These are phyloP conservation scores for Oemleria cerasiformis DNA, from an alignment of 306 rosid genomes.

Conservation along the genomic window DNA sequence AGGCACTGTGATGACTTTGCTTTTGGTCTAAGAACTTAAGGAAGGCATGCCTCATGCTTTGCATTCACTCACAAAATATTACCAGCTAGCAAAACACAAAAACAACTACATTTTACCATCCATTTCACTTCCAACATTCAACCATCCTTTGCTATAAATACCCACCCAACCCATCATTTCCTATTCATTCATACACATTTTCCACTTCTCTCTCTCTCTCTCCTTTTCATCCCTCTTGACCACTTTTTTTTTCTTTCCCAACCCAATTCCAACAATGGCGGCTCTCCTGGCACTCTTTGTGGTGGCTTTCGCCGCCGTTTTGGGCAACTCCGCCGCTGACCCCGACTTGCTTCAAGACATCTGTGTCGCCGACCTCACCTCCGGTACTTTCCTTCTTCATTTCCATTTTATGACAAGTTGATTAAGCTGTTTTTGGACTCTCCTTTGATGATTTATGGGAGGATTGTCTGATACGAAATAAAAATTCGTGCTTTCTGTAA, in stretches of 20 bases:
- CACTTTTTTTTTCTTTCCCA: background rate
- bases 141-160: background rate
- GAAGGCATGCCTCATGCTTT: slow-evolving; percentile 35
- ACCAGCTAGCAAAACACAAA: background rate
- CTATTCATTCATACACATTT: background rate
- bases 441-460: background rate
- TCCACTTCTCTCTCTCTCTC: background rate
- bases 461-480: background rate
- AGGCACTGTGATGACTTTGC: slow-evolving; percentile 18
- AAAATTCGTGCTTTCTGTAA: no score
- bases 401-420: background rate
- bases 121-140: background rate
- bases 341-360: slow-evolving; percentile 85
- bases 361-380: slow-evolving; percentile 73
- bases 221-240: background rate
- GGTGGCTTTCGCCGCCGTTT: slow-evolving; percentile 37
- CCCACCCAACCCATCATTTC: background rate
- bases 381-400: slow-evolving; percentile 38
- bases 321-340: slow-evolving; percentile 51
- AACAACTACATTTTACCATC: background rate
- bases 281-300: slow-evolving; percentile 21
- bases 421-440: background rate
- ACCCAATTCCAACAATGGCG: slow-evolving; percentile 31
- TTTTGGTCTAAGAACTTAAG: slow-evolving; percentile 16
- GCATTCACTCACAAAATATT: slow-evolving; percentile 13